Evolutionary conservation across 2,329 filamentous ascomycete species (phyloP), one percentile per base, ranked within the genome.

Genomic region (Penicillium sp.): DNA sequence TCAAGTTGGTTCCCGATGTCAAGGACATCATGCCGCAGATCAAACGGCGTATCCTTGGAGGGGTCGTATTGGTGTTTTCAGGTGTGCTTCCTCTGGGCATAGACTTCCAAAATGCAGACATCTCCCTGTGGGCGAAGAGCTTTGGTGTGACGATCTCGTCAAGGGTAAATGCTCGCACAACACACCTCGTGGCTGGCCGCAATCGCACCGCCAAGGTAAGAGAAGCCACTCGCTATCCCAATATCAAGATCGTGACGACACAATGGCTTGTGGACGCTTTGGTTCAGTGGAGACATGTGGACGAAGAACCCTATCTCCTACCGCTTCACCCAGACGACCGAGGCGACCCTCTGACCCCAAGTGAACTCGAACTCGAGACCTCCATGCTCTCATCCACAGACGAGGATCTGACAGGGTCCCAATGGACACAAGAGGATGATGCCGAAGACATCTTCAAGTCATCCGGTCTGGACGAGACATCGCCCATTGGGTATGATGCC

Each of bases 131-230:
- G 81, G 89, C 92, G 3, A 87, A 87, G 69, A 90, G 84, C 67
- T 97, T 97, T 70, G 94, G 94, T 21, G 93, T 91, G 4, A 69
- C 69, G 23, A 76, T 83, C 47, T 71, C 75, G n/a, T 72, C 77
- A 11, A 76, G 77, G 38, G 75, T 83, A 36, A 75, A 71, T 36
- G 68, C 71, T 23, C 73, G 70, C 49, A 81, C 80, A 4, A 83
- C 81, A 1, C 81, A 83, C 60, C 71, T 82, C 10, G 76, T 83
- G 47, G 80, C 81, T 25, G 79, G 78, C 2, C 75, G 79, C 25
- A 89, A 89, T 33, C 87, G 92, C 23, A 97, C 94, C 0, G 88
- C 91, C 52, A 99, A 99, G 76, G 91, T 97, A 43, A 88, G 90
- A 47, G 88, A 92, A 73, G 94, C 94, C 0, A 87, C 90, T 15